Percentiles rank a stretch among this genome's conserved stretches.
phyloP scores from a whole-genome alignment of 2,329 filamentous ascomycete genomes.

The Nakataea oryzae region DNA sequence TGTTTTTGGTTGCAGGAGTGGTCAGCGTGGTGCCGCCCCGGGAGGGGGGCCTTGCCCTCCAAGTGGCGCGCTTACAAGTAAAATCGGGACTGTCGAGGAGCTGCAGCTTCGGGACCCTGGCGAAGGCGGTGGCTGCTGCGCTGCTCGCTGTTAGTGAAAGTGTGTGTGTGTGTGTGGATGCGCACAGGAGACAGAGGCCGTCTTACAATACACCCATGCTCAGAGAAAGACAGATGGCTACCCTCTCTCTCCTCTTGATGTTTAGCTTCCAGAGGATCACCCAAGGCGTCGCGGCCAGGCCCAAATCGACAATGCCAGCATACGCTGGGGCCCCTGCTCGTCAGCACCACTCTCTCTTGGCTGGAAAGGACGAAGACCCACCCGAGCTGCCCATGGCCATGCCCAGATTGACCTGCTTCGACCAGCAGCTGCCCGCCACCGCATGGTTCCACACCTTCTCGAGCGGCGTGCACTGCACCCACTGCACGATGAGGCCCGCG shows the following conservation, averaged over 20 bases:
- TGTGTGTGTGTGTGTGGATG: not conserved
- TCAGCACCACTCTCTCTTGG: not conserved
- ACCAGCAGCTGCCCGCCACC: conserved; percentile 16
- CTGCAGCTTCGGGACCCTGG: conserved; percentile 2
- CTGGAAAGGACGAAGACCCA: not conserved
- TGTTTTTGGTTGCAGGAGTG: too few relatives aligned
- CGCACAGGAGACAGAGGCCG: not conserved
- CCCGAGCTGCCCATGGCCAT: not conserved
- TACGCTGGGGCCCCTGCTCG: not conserved
- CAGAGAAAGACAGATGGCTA: not conserved
- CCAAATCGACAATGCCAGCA: not conserved
- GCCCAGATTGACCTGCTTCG: conserved; percentile 2
- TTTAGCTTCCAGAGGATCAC: not conserved
- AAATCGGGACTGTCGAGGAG: conserved; percentile 5
- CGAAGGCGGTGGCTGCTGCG: conserved; percentile 5
- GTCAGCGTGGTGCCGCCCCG: too few relatives aligned
- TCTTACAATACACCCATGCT: conserved; percentile 1
- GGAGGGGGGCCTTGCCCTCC: too few relatives aligned
- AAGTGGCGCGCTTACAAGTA: conserved; percentile 3
- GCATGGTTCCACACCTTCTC: conserved; percentile 15
- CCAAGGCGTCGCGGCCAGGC: not conserved
- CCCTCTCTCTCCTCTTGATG: not conserved
- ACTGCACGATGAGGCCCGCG: conserved; percentile 15
- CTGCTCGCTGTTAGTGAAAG: not conserved
- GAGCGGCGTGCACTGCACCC: conserved; percentile 17